phyloP scores from a whole-genome alignment of 106 monocot genomes.

The Dendrobium huoshanense region DNA sequence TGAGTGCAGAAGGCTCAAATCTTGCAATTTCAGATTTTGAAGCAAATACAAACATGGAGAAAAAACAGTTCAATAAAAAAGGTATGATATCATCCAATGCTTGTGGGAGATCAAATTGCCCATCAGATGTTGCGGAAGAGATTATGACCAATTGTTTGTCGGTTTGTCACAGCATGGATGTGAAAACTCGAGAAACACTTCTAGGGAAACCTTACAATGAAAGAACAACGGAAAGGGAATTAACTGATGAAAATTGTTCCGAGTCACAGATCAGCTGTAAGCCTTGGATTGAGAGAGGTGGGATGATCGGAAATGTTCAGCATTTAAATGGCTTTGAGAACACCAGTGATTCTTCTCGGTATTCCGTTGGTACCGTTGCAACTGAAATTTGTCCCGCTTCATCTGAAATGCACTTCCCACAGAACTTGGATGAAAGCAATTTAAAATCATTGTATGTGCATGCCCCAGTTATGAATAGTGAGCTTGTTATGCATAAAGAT shows the following conservation, averaged over 20 bases:
- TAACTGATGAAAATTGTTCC: neutral
- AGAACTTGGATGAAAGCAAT: conserved; percentile 7
- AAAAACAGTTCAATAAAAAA: neutral
- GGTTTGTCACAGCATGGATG: conserved; percentile 4
- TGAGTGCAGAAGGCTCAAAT: neutral
- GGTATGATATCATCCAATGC: neutral
- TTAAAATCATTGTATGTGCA: conserved; percentile 6
- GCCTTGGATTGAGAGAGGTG: conserved; percentile 1
- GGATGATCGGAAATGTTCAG: neutral
- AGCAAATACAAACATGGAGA: conserved; percentile 5
- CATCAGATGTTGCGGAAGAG: conserved; percentile 6
- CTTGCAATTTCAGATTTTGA: conserved; percentile 1
- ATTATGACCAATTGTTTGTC: neutral
- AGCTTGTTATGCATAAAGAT: neutral
- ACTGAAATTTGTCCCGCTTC: neutral
- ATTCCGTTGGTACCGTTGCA: neutral
- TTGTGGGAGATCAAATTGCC: conserved; percentile 10
- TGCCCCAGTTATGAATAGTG: neutral
- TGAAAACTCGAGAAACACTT: conserved; percentile 6
- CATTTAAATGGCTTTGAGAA: neutral
- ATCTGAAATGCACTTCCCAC: neutral
- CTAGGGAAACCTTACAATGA: neutral
- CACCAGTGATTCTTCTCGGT: neutral
- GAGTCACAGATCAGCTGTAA: conserved; percentile 7
- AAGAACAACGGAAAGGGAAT: conserved; percentile 5